Base-by-base conservation (phyloP, 1,139 yeast species). In the Magnusiomyces magnusii region DNA sequence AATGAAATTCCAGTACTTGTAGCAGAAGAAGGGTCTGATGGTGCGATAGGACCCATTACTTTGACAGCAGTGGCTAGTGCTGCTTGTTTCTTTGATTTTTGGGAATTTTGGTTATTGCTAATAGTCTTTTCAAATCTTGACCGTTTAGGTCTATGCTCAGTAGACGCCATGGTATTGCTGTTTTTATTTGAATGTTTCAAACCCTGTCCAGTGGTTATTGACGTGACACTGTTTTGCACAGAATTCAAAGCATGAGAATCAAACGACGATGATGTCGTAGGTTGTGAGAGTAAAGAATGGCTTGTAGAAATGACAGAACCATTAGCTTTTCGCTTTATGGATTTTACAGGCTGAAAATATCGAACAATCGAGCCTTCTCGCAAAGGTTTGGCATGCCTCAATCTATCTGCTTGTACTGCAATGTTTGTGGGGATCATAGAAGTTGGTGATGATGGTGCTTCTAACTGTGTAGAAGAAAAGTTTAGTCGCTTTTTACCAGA, bases 341-440 rank as follows among this genome's bases (percentile, higher is more conserved):
- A 7, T 31, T 50, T 50, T 21, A 50, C 53, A 10, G 53, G 53
- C 25, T 50, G 53, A 24, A 17, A 50, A 41, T 50, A 50, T n/a
- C 53, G 39, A 10, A 50, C n/a, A 19, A 50, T 50, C 5, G 53
- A 28, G 13, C 53, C 53, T 31, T 28, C 53, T 10, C 53, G 39
- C n/a, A 28, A 5, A 2, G 53, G 53, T 5, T 25, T 23, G 21
- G 3, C 7, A 23, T 7, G n/a, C 2, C 36, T 25, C 21, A n/a
- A 5, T 15, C 49, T 19, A 21, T 44, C 49, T 24, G 51, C 9
- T 50, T 28, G 42, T 17, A n/a, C 3, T 24, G 31, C 3, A 5
- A 24, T n/a, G 41, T 27, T 28, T 28, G 39, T n/a, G 3, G 17
- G 17, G 41, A n/a, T 50, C 13, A 44, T 21, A 44, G 49, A 21